Base-by-base conservation (phyloP, 768 basidiomycete species). In the Russula ochroleuca region DNA sequence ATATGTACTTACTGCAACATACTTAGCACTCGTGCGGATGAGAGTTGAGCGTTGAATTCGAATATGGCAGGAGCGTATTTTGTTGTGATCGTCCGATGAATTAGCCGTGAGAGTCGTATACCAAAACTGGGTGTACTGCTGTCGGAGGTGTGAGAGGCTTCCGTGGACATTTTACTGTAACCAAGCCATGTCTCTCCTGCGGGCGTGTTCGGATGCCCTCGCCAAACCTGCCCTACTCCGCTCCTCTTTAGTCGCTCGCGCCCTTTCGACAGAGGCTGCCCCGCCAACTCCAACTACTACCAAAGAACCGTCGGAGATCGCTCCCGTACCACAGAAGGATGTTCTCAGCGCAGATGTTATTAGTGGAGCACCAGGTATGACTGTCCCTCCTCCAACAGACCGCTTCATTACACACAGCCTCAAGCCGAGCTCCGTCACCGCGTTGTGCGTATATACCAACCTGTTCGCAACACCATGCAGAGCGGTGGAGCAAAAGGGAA, bases 401-500 rank as follows among this genome's bases (percentile, higher is more conserved):
- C 7, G 69, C 50, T 15, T 41, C 56, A 23, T 28, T 23, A 31
- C 52, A 65, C 47, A 3, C 55, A 4, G 43, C 11, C 14, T 28
- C 23, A 33, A 96, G 94, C 75, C 66, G 88, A 97, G 74, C 83
- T 98, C 64, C 88, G 84, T 63, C 86, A 93, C 71, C 91, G 96
- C 55, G 78, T 84, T 21, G 94, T 97, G 48, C 86, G 95, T 54
- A 92, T 99, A 72, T 99, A 86, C 77, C 89, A 94, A 73, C 92
- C 95, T 2, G 87, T 94, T 6, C 87, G 90, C 62, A 93, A 92
- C 69, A 95, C 95, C 3, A 98, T 96, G 85, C 94, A 98, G 76
- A 94, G 92, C 59, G 96, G 92, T 54, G 81, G 86, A 47, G 86
- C 85, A 57, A 94, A 94, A 75, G 83, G 85, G 13, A 83, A 88